Evolutionary conservation across 306 rosid species (phyloP), one percentile per base, ranked within the genome.

Genomic region (Gastrolobium villosum): DNA sequence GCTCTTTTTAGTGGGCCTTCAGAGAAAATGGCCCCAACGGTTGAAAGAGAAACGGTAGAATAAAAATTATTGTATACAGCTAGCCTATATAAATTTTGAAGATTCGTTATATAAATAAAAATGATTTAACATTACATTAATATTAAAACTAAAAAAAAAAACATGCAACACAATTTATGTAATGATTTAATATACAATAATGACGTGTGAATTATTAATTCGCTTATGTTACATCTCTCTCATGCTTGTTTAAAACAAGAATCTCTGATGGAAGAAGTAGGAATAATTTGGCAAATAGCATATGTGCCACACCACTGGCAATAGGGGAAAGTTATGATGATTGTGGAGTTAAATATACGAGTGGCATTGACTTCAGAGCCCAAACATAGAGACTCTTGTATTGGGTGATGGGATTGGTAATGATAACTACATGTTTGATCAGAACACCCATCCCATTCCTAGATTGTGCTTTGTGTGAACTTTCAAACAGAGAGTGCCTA

Each of bases 281-380:
- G 82, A 77, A 77, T 74, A 28, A 80, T 74, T 44, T 32, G 75
- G 80, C 63, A 61, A 36, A 26, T 26, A 40, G 76, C 72, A 82
- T 78, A 44, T 74, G 84, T 75, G 70, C 70, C 61, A 54, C 40
- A 73, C 56, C 86, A 65, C 43, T 28, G 64, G 73, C 44, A 60
- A 60, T 34, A 60, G 43, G 65, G 65, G 8, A 72, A 82, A 80
- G 79, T 70, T 43, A 74, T 77, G 7, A 57, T 14, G 46, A 48
- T 62, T 26, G 5, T 9, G 10, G 54, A 0, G 46, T 37, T 75
- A 55, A 62, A 52, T 8, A 65, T 0, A 41, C 1, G 44, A 31
- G 65, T 11, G 52, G 56, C 84, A 83, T 89, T 89, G 90, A 87
- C 90, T 89, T 87, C 63, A 64, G 87, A 80, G 69, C 72, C 83